These are phyloP conservation scores for Collariella sp. DNA, from an alignment of 495 filamentous ascomycete genomes.

Conservation along the genomic window DNA sequence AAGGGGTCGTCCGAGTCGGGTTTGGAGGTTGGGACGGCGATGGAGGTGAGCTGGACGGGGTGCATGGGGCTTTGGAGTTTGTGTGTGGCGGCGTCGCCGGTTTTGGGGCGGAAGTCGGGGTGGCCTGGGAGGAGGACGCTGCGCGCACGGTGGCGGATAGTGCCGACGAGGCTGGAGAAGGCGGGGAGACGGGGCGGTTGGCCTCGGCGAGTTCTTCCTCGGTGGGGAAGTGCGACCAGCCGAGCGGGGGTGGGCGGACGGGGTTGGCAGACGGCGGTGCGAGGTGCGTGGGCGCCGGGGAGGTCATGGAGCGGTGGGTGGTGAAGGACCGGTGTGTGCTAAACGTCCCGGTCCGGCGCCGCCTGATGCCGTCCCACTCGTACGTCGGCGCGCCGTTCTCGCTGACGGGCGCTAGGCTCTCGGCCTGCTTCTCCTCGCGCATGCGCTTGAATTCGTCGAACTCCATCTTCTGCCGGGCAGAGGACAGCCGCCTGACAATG, in stretches of 20 bases:
- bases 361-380: conserved; percentile 89
- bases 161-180: conserved; percentile 51
- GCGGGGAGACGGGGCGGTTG: conserved; percentile 40
- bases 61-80: conserved; percentile 43
- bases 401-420: conserved; percentile 61
- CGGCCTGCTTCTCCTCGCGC: conserved; percentile 64
- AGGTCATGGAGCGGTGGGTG: conserved; percentile 18
- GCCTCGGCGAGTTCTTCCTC: conserved; percentile 50
- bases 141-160: conserved; percentile 47
- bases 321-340: conserved; percentile 9
- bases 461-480: conserved; percentile 67
- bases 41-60: conserved; percentile 53
- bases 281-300: conserved; percentile 30
- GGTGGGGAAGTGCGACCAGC: conserved; percentile 78
- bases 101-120: conserved; percentile 26
- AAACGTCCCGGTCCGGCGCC: conserved; percentile 57
- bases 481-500: conserved; percentile 77
- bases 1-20: conserved; percentile 28
- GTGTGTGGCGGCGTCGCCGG: conserved; percentile 10
- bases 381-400: conserved; percentile 53
- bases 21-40: conserved; percentile 48
- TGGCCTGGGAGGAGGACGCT: conserved; percentile 43
- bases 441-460: conserved; percentile 70
- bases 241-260: too few species aligned
- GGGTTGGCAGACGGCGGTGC: conserved; percentile 54